phyloP scores from a whole-genome alignment of 2,329 filamentous ascomycete species.

The Exophiala mesophila region DNA sequence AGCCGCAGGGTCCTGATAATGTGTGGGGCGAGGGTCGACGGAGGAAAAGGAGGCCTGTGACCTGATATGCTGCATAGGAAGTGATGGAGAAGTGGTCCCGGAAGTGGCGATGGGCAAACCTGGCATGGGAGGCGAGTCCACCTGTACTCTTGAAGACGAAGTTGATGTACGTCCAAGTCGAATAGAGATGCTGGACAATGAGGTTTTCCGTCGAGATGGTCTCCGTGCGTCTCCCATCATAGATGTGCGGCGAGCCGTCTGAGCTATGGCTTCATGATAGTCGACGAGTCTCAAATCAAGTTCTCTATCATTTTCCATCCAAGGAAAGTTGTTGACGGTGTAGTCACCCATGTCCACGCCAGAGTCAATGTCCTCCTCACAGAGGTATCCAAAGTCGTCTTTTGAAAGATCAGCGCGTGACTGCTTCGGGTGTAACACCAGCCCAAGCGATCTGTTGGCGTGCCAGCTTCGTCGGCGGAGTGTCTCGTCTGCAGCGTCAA shows the following conservation, averaged over 20 bases:
- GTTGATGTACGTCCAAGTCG: constrained; percentile 49
- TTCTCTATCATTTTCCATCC: constrained; percentile 68
- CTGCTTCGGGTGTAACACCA: constrained; percentile 24
- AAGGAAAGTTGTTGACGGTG: constrained; percentile 64
- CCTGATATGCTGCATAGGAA: constrained; percentile 32
- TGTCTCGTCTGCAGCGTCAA: constrained; percentile 56
- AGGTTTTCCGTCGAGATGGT: constrained; percentile 67
- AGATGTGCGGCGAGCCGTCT: constrained; percentile 40
- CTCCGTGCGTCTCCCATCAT: constrained; percentile 27
- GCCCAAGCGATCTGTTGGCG: constrained; percentile 26
- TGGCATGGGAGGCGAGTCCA: constrained; percentile 38
- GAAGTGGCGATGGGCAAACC: constrained; percentile 30
- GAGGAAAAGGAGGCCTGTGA: constrained; percentile 41
- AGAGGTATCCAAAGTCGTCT: constrained; percentile 25
- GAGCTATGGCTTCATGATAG: constrained; percentile 60
- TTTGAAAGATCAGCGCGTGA: constrained; percentile 20
- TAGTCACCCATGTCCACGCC: constrained; percentile 46
- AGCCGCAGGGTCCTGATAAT: constrained; percentile 88
- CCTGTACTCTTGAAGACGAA: constrained; percentile 45
- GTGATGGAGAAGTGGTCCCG: constrained; percentile 29
- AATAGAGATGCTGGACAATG: constrained; percentile 63
- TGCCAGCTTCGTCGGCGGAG: constrained; percentile 36
- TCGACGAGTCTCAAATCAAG: constrained; percentile 67
- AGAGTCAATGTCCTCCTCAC: constrained; percentile 24
- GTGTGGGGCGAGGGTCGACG: constrained; percentile 67